Base-by-base conservation (phyloP, 2,329 filamentous ascomycete genomes). In the Neopestalotiopsis sp. region DNA sequence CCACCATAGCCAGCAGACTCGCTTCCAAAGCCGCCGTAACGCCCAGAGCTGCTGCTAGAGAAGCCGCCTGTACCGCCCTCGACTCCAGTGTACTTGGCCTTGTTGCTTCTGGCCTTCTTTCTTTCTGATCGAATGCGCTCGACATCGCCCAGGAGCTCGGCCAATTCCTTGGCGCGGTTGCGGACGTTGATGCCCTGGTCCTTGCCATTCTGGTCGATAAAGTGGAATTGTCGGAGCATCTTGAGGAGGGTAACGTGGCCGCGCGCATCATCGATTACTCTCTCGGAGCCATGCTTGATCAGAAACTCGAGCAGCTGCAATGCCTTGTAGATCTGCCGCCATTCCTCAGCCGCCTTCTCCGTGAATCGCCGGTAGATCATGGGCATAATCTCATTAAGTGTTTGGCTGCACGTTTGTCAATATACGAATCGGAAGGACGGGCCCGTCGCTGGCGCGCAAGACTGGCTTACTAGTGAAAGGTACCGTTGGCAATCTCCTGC, bases 341-440 rank as follows among this genome's bases (percentile, higher is more conserved):
- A 99, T 83, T 99, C 96, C 80, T 99, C 96, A 68, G 96, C 95
- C 7, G 94, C 89, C 86, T 99, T 99, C 81, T 99, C 96, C 70
- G 96, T 99, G 82, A 99, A 99, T 73, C 96, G 93, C 78, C 97
- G 96, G 86, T 99, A 99, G 79, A 99, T 97, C 94, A 99, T 96
- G 73, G 96, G 96, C 96, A 99, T 99, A 79, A 99, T 98, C 82
- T 99, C 96, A 82, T 98, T 98, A 68, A 99, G 90, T 66, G 95
- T 90, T 90, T 97, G 94, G 80, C 95, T 98, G 78, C 70, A 76
- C 70, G 74, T 71, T 49, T 69, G 32, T 42, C 30, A 65, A 14
- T 40, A 59, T 12, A 14, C 40, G 49, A 20, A 10, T 42, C 20
- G 5, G 38, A 7, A 57, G 12, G 38, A 7, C 53, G 12, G 12